A percentile compares a stretch with the other conserved stretches of the same genome.
phyloP scores from a whole-genome alignment of 2,329 filamentous ascomycete genomes.

The Aureobasidium pullulans region DNA sequence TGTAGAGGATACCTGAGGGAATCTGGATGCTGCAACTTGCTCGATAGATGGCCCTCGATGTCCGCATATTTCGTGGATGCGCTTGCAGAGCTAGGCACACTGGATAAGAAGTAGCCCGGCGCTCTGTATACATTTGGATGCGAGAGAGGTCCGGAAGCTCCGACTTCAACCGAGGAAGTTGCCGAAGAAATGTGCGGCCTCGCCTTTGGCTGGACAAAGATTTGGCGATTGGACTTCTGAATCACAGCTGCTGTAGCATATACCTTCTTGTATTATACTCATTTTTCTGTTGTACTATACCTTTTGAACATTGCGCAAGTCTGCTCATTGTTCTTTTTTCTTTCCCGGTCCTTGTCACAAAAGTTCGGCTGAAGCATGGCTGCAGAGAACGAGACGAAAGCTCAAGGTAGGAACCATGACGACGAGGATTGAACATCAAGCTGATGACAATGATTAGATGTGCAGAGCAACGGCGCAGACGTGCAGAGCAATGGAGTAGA shows the following conservation, averaged over 20 bases:
- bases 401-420: conserved; percentile 10
- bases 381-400: conserved; percentile 11
- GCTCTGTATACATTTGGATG: too few species aligned
- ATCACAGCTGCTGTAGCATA: conserved; percentile 3
- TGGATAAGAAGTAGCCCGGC: too few species aligned
- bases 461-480: conserved; percentile 12
- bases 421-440: neutral
- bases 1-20: too few species aligned
- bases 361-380: conserved; percentile 12
- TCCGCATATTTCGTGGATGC: too few species aligned
- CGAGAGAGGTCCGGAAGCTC: neutral
- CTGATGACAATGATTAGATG: neutral
- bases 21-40: too few species aligned
- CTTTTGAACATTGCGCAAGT: neutral
- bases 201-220: neutral
- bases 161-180: conserved; percentile 8
- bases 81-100: too few species aligned
- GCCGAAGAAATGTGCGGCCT: conserved; percentile 7
- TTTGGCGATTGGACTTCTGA: conserved; percentile 8
- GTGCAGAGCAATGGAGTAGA: neutral
- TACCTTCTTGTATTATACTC: conserved; percentile 14
- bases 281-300: conserved; percentile 4
- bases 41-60: too few species aligned
- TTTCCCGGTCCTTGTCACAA: neutral
- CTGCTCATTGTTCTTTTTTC: neutral